Percentiles rank a stretch among this genome's conserved stretches.
phyloP scores from a whole-genome alignment of 768 basidiomycete genomes.

The Phaffia tasmanica region DNA sequence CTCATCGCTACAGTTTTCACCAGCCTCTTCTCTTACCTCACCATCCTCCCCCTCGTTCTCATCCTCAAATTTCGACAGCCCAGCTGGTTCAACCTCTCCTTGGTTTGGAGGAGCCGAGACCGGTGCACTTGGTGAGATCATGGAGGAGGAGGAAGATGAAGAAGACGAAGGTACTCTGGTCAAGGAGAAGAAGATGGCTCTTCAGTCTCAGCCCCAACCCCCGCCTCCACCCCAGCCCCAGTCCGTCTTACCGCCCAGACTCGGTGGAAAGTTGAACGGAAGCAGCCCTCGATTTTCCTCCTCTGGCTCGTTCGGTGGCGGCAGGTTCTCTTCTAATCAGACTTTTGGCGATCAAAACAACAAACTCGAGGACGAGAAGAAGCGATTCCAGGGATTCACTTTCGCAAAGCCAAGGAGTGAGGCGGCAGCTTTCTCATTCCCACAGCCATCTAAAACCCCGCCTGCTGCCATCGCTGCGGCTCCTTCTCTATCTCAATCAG shows the following conservation, averaged over 20 bases:
- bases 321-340: background rate
- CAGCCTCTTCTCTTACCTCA: background rate
- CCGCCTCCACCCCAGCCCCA: background rate
- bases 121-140: slow-evolving; percentile 18
- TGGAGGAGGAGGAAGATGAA: slow-evolving; percentile 18
- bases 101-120: slow-evolving; percentile 13
- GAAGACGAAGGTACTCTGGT: slow-evolving; percentile 11
- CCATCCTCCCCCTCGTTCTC: slow-evolving; percentile 5
- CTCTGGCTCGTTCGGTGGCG: background rate
- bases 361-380: slow-evolving; percentile 4
- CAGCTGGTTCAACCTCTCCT: slow-evolving; percentile 6
- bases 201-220: too few relatives aligned
- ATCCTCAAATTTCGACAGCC: background rate
- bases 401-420: slow-evolving; percentile 12
- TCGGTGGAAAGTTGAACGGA: slow-evolving; percentile 2
- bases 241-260: background rate
- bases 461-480: too few relatives aligned
- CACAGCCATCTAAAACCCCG: background rate
- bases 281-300: slow-evolving; percentile 3
- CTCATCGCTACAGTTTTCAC: slow-evolving; percentile 1
- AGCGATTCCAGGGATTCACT: slow-evolving; percentile 13
- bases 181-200: background rate
- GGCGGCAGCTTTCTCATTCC: background rate
- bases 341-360: background rate
- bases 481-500: background rate